Evolutionary conservation across 1,139 yeast genomes (phyloP).

Genomic region (Kurtzmaniella natalensis): DNA sequence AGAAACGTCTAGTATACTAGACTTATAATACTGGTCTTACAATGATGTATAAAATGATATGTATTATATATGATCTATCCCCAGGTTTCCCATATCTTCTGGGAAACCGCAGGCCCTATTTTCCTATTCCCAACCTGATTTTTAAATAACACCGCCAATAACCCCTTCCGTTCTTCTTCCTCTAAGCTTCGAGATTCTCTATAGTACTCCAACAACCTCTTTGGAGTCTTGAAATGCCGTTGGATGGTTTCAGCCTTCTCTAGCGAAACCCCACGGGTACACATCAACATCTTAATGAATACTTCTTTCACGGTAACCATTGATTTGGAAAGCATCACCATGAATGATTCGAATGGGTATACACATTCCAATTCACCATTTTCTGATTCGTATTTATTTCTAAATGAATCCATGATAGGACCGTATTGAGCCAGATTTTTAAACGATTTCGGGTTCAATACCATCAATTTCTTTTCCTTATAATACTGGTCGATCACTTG

Average conservation of each 20-base stretch:
- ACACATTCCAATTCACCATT: conserved; percentile 42
- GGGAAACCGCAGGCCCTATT: conserved; percentile 57
- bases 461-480: conserved; percentile 31
- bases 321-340: conserved; percentile 66
- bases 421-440: conserved; percentile 51
- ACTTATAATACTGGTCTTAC: neutral
- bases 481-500: conserved; percentile 37
- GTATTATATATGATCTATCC: too few relatives aligned
- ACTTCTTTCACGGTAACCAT: conserved; percentile 73
- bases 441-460: conserved; percentile 48
- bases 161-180: conserved; percentile 11
- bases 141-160: conserved; percentile 39
- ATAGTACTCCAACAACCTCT: conserved; percentile 37
- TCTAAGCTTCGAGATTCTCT: conserved; percentile 9
- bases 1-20: too few relatives aligned
- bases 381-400: conserved; percentile 34
- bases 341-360: conserved; percentile 64
- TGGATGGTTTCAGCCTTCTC: conserved; percentile 85
- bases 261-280: conserved; percentile 73
- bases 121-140: conserved; percentile 58
- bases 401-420: conserved; percentile 33
- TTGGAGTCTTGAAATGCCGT: conserved; percentile 60
- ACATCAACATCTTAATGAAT: conserved; percentile 72
- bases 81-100: conserved; percentile 60
- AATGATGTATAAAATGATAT: too few relatives aligned